Evolutionary conservation across 2,329 filamentous ascomycete species (phyloP), one percentile per base, ranked within the genome.

Genomic region (Tympanopsis confertula): DNA sequence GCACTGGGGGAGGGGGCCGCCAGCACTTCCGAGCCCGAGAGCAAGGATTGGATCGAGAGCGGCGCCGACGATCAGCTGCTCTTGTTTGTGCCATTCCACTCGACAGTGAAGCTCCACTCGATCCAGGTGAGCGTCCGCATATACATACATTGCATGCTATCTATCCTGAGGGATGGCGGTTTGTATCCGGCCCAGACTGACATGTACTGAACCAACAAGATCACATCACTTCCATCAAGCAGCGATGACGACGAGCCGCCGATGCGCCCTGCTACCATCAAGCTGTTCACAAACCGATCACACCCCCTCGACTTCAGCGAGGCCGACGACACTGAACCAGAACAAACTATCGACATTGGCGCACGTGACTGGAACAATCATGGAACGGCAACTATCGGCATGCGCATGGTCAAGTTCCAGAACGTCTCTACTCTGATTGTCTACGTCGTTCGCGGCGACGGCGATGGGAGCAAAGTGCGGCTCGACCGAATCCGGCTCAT

Each of bases 381-480:
- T n/a, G 22, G 22, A 7, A 26, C 22, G 7, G 22, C 22, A 7
- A 10, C 7, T n/a, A 7, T 26, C 7, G 22, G n/a, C 7, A 55
- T 80, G 42, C 69, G 76, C 5, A 79, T 76, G 48, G 76, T 81
- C 51, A 80, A 79, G 57, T 81, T 81, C 61, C 76, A 80, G 55
- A 77, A 71, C 42, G 69, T 80, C 32, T 68, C 65, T 24, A 75
- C 69, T 28, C 42, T 81, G 46, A 72, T 78, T 13, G 40, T 80
- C 3, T 81, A 80, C 52, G 71, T 80, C 35, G 71, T 69, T 17
- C 73, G 78, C 50, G 73, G 75, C 1, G 72, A 75, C 26, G 65
- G 64, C 1, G 69, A 74, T 38, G 66, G 69, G 22, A 76, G 80
- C 54, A 78, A 75, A 64, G 67, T 74, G 41, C 62, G 76, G 39